phyloP scores from a whole-genome alignment of 2,329 filamentous ascomycete genomes.

The Cercospora sp. region DNA sequence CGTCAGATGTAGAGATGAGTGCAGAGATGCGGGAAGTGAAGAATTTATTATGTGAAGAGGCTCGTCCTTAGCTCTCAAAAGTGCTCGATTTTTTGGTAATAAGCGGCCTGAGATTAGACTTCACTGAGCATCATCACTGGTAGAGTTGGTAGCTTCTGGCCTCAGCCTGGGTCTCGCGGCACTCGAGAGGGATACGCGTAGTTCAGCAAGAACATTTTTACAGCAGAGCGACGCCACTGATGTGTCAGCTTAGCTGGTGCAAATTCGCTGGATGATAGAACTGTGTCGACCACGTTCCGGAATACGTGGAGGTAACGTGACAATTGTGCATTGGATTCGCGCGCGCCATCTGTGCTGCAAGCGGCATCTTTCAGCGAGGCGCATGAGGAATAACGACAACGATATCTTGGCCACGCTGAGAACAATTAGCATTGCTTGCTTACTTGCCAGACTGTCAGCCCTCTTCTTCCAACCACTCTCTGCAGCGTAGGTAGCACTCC shows the following conservation, averaged over 20 bases:
- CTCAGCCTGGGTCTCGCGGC: not conserved
- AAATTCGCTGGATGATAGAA: not conserved
- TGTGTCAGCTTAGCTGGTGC: no score
- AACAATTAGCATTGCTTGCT: conserved; percentile 40
- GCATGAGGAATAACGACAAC: no score
- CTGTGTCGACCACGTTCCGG: not conserved
- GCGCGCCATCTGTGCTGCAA: no score
- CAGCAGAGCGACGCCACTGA: no score
- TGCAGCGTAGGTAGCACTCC: conserved; percentile 71
- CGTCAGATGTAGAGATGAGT: not conserved
- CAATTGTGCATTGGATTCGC: not conserved
- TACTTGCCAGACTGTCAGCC: conserved; percentile 49
- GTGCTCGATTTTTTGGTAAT: not conserved
- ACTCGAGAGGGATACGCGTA: not conserved
- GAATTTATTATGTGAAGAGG: not conserved
- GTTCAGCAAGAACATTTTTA: no score
- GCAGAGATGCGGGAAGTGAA: not conserved
- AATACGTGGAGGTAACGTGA: not conserved
- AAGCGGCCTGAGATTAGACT: not conserved
- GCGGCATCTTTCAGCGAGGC: no score
- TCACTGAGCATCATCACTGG: not conserved
- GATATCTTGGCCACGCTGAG: not conserved
- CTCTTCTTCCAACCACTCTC: conserved; percentile 57
- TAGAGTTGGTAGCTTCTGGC: not conserved
- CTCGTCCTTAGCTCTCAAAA: not conserved